These are phyloP conservation scores for Hirsutella rhossiliensis DNA, from an alignment of 2,329 filamentous ascomycete species.

Conservation along the genomic window DNA sequence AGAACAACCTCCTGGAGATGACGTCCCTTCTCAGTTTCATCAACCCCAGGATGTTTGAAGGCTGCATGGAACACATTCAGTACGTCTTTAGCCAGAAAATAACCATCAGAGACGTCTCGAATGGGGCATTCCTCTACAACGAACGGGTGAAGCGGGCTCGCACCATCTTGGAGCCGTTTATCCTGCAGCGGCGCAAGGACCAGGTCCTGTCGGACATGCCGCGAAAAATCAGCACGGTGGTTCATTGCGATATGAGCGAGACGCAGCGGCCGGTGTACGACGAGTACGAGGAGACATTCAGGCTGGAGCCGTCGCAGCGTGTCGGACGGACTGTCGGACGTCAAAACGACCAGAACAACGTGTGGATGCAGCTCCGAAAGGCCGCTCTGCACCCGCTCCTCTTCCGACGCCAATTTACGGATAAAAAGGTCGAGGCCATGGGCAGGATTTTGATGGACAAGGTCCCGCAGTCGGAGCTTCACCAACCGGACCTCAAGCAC, in stretches of 20 bases:
- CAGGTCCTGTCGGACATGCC: constrained; percentile 83
- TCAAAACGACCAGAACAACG: constrained; percentile 49
- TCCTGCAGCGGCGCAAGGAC: constrained; percentile 84
- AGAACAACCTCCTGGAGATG: constrained; percentile 90
- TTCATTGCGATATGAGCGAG: constrained; percentile 68
- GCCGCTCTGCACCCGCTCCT: constrained; percentile 86
- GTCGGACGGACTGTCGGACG: constrained; percentile 34
- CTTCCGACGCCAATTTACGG: constrained; percentile 69
- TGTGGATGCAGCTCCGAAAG: constrained; percentile 85
- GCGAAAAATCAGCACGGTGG: constrained; percentile 62
- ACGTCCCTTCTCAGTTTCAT: constrained; percentile 89
- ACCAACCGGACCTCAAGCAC: constrained; percentile 38
- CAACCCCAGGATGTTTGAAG: constrained; percentile 70
- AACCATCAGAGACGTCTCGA: constrained; percentile 64
- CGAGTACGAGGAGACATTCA: constrained; percentile 49
- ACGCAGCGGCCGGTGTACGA: constrained; percentile 65
- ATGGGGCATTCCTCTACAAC: constrained; percentile 73
- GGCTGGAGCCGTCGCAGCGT: constrained; percentile 43
- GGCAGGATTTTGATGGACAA: constrained; percentile 62
- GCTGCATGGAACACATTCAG: constrained; percentile 66
- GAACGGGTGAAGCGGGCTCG: constrained; percentile 80
- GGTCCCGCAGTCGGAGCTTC: constrained; percentile 42
- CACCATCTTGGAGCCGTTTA: constrained; percentile 90
- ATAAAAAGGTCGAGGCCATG: constrained; percentile 67
- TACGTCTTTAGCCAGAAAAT: constrained; percentile 89